A percentile compares a stretch with the other conserved stretches of the same genome.
These are phyloP conservation scores for Rhazya stricta DNA, from an alignment of 257 asterid species.

Conservation along the genomic window DNA sequence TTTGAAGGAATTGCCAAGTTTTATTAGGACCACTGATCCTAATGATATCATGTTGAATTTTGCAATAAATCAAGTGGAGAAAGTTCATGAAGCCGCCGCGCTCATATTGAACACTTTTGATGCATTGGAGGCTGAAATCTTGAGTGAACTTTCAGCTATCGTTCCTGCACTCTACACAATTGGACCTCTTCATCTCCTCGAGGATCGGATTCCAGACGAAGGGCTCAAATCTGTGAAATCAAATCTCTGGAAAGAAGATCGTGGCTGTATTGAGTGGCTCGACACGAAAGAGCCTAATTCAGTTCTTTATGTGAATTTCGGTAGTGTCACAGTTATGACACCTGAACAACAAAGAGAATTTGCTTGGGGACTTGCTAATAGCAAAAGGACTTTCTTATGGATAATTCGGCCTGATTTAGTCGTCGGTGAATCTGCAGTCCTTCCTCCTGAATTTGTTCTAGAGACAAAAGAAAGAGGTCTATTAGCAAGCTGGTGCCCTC, in stretches of 20 bases:
- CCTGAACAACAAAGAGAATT: neutral
- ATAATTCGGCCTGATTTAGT: conserved; percentile 7
- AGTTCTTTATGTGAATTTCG: conserved; percentile 4
- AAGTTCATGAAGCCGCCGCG: neutral
- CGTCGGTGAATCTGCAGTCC: neutral
- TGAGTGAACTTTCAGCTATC: neutral
- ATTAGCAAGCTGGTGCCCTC: conserved; percentile 13
- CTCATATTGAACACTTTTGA: neutral
- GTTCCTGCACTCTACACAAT: conserved; percentile 12
- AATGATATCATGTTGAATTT: conserved; percentile 4
- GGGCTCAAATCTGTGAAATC: neutral
- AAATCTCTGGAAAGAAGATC: conserved; percentile 2
- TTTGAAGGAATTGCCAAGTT: conserved; percentile 14
- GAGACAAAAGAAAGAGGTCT: conserved; percentile 7
- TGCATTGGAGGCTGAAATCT: neutral
- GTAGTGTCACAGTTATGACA: conserved; percentile 2
- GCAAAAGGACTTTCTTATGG: conserved; percentile 7
- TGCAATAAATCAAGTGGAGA: neutral
- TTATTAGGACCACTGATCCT: conserved; percentile 13
- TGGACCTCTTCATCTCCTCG: conserved; percentile 11
- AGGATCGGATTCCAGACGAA: neutral
- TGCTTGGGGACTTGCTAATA: neutral
- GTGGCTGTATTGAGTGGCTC: neutral
- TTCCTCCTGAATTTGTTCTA: neutral
- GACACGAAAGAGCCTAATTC: neutral